These are phyloP conservation scores for Oryza meridionalis DNA, from an alignment of 176 grass and related monocot genomes.

Conservation along the genomic window DNA sequence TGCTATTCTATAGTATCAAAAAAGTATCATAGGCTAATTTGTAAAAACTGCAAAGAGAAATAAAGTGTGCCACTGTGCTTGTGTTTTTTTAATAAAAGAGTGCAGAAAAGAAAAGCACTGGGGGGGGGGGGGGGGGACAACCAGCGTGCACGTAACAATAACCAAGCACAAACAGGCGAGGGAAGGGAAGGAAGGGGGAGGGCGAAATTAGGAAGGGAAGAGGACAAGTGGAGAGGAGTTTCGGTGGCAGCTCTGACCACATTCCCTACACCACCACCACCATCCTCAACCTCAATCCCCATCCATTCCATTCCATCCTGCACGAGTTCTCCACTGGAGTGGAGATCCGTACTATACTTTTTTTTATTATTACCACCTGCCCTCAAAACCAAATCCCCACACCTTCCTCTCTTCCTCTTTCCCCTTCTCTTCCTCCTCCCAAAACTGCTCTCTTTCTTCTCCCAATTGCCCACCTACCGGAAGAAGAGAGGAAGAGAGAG, in stretches of 20 bases:
- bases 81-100: too few relatives aligned
- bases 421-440: not conserved
- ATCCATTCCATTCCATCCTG: not conserved
- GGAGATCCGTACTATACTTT: not conserved
- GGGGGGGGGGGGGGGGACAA: too few relatives aligned
- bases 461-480: constrained; percentile 39
- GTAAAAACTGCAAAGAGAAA: too few relatives aligned
- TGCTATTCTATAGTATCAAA: too few relatives aligned
- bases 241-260: constrained; percentile 31
- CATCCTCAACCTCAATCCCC: too few relatives aligned
- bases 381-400: constrained; percentile 30
- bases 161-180: not conserved
- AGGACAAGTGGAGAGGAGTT: constrained; percentile 36
- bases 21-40: too few relatives aligned
- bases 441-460: not conserved
- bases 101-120: too few relatives aligned
- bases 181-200: not conserved
- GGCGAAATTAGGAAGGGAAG: not conserved
- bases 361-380: not conserved
- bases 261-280: constrained; percentile 31
- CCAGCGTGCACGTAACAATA: not conserved
- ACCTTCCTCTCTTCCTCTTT: not conserved
- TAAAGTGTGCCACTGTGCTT: too few relatives aligned
- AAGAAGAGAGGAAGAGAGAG: not conserved
- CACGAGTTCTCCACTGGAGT: constrained; percentile 8